Base-by-base conservation (phyloP, 192 early-diverging fungal genomes). In the Linderina pennispora region DNA sequence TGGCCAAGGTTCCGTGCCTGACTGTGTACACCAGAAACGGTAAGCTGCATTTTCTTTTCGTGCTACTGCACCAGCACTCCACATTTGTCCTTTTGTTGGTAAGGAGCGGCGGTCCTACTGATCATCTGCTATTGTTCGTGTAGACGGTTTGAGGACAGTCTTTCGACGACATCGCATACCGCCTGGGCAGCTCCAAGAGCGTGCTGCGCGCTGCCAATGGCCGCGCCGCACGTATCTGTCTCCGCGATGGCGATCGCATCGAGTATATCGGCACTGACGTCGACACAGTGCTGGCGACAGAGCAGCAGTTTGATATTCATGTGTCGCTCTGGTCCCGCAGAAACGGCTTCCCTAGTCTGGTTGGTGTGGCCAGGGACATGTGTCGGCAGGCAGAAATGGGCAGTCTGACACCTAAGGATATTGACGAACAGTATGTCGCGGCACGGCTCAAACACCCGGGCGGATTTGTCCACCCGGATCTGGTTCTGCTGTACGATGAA, bases 171-270 rank as follows among this genome's bases (percentile, higher is more conserved):
- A 57, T 62, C 28, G 53, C 54, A 10, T 23, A 36, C 20, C 58
- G 65, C 31, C 49, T 68, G 50, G 45, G 54, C 35, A 50, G 53
- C 41, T 68, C 65, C 10, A 68, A 61, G 49, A 68, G 61, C 50
- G 46, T 41, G 20, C 43, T 50, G 5, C 58, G 65, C 4, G 53
- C 58, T 14, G 50, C 50, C 31, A 38, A 37, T 18, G 56, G 56
- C 32, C 43, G 52, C 43, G 47, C 46, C 33, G 53, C 65, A 22
- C 36, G 31, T n/a, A 68, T 68, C 23, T 33, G 49, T 17, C 50
- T 68, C 4, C 40, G 57, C 1, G 31, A 18, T 21, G 32, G 32
- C 23, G 16, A 18, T 8, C 40, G 26, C 35, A 23, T 25, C 7
- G 55, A 52, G 45, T 20, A 39, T 14, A 22, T 40, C 1, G 35